Evolutionary conservation across 306 rosid species (phyloP), one percentile per base, ranked within the genome.

Genomic region (Senna siamea): DNA sequence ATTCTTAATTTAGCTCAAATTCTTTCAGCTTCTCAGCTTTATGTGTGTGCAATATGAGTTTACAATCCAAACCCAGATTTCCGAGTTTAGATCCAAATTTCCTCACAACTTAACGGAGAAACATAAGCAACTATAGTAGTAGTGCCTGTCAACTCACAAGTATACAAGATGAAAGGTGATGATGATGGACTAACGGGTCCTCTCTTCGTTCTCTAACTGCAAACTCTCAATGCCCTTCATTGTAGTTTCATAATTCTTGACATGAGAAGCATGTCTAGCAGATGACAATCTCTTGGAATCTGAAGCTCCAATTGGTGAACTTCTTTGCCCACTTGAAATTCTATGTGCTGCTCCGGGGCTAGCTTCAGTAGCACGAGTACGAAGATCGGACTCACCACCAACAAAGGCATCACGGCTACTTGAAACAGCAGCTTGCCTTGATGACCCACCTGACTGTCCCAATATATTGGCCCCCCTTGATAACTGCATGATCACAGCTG

Each of bases 381-480:
- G 96, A 22, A 81, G 69, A 59, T 93, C 96, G 26, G 91, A 84
- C 73, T 93, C 98, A n/a, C 89, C 83, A 70, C 89, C 87, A 64
- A 74, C 76, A 66, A 84, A 85, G 56, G 94, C 92, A 17, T 93
- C 95, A 2, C 93, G 89, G 69, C 93, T 85, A 85, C 93, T 53
- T 60, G 98, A 87, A 75, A 82, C 88, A 63, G 90, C 96, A 54
- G 83, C 93, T 52, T 93, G 92, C 85, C 97, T 87, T n/a, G 93
- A 80, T 71, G 96, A 87, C 73, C 96, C 98, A 78, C 92, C 81
- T 19, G 98, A 82, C 69, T 88, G 89, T 53, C 96, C 97, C 79
- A 86, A 56, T 8, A 74, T 76, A 73, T 85, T 89, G 73, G 89
- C 52, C 53, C 75, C 20, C 7, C 59, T 74, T 61, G 88, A 60